Conservation (phyloP, 2,329 filamentous ascomycete genomes). For the Xylariaceae sp. region DNA sequence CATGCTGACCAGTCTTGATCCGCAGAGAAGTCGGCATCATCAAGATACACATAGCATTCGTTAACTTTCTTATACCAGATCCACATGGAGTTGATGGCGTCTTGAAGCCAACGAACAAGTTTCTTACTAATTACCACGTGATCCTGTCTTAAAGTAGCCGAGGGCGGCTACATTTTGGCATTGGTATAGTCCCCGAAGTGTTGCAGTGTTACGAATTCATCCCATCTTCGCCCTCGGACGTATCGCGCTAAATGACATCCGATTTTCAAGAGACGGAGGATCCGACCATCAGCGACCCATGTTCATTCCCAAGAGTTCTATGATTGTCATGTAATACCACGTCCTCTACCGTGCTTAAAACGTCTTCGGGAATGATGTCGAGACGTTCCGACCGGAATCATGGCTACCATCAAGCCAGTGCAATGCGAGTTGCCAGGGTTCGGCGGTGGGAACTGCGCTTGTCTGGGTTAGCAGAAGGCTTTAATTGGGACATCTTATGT, state of each 20-base stretch:
- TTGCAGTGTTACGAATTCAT: constrained; percentile 14
- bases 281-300: constrained; percentile 1
- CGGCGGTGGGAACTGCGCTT: constrained; percentile 12
- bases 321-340: constrained; percentile 10
- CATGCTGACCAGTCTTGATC: too few relatives aligned
- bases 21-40: too few relatives aligned
- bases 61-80: too few relatives aligned
- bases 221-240: constrained; percentile 13
- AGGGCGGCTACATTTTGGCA: too few relatives aligned
- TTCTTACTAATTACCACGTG: too few relatives aligned
- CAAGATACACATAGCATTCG: too few relatives aligned
- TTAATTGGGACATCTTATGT: constrained; percentile 12
- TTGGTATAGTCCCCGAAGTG: too few relatives aligned
- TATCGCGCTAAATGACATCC: constrained; percentile 8
- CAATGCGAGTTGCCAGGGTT: constrained; percentile 15
- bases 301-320: constrained; percentile 11
- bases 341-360: constrained; percentile 11
- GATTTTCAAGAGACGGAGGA: constrained; percentile 12
- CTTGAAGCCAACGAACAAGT: too few relatives aligned
- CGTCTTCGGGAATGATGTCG: constrained; percentile 14
- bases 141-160: too few relatives aligned
- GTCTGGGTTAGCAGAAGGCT: constrained; percentile 12
- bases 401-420: constrained; percentile 11
- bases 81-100: too few relatives aligned
- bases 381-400: constrained; percentile 13